Evolutionary conservation across 768 basidiomycete species (phyloP).

Genomic region (Chalciporus sphaerocephalus): DNA sequence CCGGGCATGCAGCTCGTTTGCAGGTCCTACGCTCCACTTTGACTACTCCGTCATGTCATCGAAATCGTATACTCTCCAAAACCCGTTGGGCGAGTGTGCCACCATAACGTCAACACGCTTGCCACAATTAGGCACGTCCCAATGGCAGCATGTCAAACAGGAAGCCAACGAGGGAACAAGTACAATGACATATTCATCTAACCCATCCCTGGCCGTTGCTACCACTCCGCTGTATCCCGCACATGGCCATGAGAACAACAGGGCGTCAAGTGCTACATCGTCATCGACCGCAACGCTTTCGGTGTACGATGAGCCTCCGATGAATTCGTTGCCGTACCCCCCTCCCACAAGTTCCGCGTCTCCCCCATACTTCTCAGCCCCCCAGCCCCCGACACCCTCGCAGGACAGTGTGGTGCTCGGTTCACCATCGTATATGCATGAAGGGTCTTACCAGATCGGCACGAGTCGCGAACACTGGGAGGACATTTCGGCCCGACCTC

Average conservation of each 20-base stretch:
- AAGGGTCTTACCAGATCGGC: slow-evolving; percentile 6
- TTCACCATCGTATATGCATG: slow-evolving; percentile 15
- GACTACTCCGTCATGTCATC: slow-evolving; percentile 9
- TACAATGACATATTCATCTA: neutral
- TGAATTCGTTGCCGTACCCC: slow-evolving; percentile 31
- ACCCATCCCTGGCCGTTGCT: slow-evolving; percentile 11
- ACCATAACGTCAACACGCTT: neutral
- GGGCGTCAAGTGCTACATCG: neutral
- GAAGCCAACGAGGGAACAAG: slow-evolving; percentile 16
- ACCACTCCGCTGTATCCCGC: slow-evolving; percentile 17
- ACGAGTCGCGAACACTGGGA: slow-evolving; percentile 23
- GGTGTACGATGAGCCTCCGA: slow-evolving; percentile 22
- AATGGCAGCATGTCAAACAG: slow-evolving; percentile 25
- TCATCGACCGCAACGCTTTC: neutral
- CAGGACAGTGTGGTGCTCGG: slow-evolving; percentile 14
- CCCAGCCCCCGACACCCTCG: slow-evolving; percentile 4
- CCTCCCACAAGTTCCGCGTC: slow-evolving; percentile 23
- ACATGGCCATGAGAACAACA: slow-evolving; percentile 12
- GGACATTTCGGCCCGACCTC: slow-evolving; percentile 2
- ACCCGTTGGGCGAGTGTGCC: slow-evolving; percentile 23
- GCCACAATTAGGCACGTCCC: slow-evolving; percentile 1
- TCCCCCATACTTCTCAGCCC: slow-evolving; percentile 17
- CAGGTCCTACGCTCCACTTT: slow-evolving; percentile 3
- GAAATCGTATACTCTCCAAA: slow-evolving; percentile 29
- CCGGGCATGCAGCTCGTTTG: neutral